Evolutionary conservation across 2,329 filamentous ascomycete species (phyloP).

Genomic region (Neospermospora avenae): DNA sequence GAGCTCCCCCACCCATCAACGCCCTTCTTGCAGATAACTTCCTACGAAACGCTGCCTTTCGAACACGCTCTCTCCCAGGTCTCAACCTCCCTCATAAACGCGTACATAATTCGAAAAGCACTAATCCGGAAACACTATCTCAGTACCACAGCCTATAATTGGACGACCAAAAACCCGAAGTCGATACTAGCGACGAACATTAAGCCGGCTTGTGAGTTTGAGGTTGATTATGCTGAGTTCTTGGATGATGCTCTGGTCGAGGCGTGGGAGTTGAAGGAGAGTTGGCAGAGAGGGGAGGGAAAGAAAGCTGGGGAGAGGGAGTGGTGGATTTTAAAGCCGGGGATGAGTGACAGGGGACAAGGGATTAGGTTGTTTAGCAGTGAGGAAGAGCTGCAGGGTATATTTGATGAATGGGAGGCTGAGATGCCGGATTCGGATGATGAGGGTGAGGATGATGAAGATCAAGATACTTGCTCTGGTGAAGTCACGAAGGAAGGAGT

Average conservation of each 20-base stretch:
- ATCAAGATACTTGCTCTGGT: constrained; percentile 46
- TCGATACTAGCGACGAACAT: constrained; percentile 68
- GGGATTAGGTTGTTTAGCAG: constrained; percentile 87
- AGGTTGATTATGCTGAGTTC: constrained; percentile 96
- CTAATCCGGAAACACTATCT: constrained; percentile 96
- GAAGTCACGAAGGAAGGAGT: constrained; percentile 41
- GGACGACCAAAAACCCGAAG: constrained; percentile 77
- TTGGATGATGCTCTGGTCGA: constrained; percentile 90
- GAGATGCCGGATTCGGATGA: constrained; percentile 63
- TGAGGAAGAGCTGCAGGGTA: constrained; percentile 75
- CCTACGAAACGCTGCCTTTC: constrained; percentile 88
- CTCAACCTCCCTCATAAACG: constrained; percentile 68
- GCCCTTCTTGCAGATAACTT: constrained; percentile 66
- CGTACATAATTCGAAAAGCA: constrained; percentile 93
- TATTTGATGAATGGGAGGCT: constrained; percentile 90
- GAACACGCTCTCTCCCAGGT: constrained; percentile 64
- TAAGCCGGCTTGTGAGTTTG: constrained; percentile 78
- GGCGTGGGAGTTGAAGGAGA: constrained; percentile 80
- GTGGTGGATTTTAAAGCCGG: constrained; percentile 98
- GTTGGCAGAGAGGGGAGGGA: constrained; percentile 65
- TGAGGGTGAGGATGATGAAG: constrained; percentile 52
- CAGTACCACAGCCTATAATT: constrained; percentile 76
- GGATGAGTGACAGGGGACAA: constrained; percentile 95
- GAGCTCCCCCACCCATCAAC: constrained; percentile 22
- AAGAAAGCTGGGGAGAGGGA: constrained; percentile 47